These are phyloP conservation scores for Poronia punctata DNA, from an alignment of 495 filamentous ascomycete genomes.

Conservation along the genomic window DNA sequence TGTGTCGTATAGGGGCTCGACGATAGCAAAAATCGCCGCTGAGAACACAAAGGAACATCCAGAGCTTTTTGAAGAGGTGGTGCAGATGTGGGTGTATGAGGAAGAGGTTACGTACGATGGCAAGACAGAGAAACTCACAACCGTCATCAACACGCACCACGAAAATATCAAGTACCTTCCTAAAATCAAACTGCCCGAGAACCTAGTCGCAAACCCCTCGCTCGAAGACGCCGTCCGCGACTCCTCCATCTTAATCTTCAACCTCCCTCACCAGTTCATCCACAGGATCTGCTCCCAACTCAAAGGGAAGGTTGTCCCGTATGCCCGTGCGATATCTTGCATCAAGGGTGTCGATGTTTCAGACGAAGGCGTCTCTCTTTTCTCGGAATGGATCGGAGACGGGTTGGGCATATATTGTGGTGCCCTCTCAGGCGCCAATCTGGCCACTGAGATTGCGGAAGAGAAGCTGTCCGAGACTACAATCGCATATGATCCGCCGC, in stretches of 20 bases:
- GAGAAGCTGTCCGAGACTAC: conserved; percentile 98
- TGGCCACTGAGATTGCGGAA: conserved; percentile 86
- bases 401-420: conserved; percentile 94
- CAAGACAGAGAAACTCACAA: conserved; percentile 74
- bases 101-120: conserved; percentile 72
- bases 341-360: conserved; percentile 96
- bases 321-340: conserved; percentile 89
- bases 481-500: conserved; percentile 89
- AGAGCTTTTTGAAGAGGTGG: conserved; percentile 74
- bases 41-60: conserved; percentile 77
- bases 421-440: conserved; percentile 92
- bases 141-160: conserved; percentile 83
- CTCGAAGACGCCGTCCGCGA: conserved; percentile 73
- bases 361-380: conserved; percentile 71
- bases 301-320: conserved; percentile 82
- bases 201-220: conserved; percentile 85
- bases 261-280: conserved; percentile 98
- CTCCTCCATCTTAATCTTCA: conserved; percentile 88
- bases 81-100: conserved; percentile 97
- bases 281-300: conserved; percentile 76
- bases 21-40: conserved; percentile 93
- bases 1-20: conserved; percentile 63
- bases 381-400: conserved; percentile 90
- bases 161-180: conserved; percentile 98
- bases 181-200: conserved; percentile 70